Evolutionary conservation across 2,329 filamentous ascomycete genomes (phyloP).

Genomic region (Purpureocillium takamizusanense): DNA sequence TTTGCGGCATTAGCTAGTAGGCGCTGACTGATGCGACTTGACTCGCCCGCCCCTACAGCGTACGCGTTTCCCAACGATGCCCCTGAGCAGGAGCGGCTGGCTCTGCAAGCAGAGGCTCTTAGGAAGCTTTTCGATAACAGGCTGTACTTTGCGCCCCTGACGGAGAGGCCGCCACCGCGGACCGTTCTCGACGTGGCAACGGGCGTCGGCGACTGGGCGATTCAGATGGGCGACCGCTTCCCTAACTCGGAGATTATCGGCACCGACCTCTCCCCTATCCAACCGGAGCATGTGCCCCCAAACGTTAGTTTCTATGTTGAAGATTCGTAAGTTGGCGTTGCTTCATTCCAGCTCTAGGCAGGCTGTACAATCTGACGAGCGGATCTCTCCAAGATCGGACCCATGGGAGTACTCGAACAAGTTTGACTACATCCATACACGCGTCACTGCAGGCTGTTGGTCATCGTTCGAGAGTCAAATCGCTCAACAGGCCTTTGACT

Average conservation of each 20-base stretch:
- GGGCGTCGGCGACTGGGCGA: slow-evolving; percentile 49
- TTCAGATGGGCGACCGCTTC: slow-evolving; percentile 56
- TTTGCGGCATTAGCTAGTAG: too few species aligned
- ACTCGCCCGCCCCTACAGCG: slow-evolving; percentile 17
- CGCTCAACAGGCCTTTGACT: slow-evolving; percentile 41
- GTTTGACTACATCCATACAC: slow-evolving; percentile 46
- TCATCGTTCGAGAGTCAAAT: slow-evolving; percentile 36
- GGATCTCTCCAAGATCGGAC: slow-evolving; percentile 25
- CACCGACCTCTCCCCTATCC: slow-evolving; percentile 60
- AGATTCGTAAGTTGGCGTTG: slow-evolving; percentile 45
- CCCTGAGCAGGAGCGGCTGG: slow-evolving; percentile 30
- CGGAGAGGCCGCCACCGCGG: slow-evolving; percentile 21
- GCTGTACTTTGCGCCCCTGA: slow-evolving; percentile 34
- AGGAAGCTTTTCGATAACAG: slow-evolving; percentile 27
- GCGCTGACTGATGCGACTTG: too few species aligned
- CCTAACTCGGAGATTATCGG: slow-evolving; percentile 50
- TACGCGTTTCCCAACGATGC: slow-evolving; percentile 37
- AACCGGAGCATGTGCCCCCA: slow-evolving; percentile 55
- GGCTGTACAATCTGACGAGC: not conserved
- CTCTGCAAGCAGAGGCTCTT: slow-evolving; percentile 28
- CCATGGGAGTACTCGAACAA: slow-evolving; percentile 44
- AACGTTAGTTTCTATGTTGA: slow-evolving; percentile 71
- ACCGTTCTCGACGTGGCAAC: slow-evolving; percentile 34
- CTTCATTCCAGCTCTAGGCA: too few species aligned
- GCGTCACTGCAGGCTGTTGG: slow-evolving; percentile 41